Evolutionary conservation across 1,284 basidiomycete genomes (phyloP).

Genomic region (Apiotrichum porosum): DNA sequence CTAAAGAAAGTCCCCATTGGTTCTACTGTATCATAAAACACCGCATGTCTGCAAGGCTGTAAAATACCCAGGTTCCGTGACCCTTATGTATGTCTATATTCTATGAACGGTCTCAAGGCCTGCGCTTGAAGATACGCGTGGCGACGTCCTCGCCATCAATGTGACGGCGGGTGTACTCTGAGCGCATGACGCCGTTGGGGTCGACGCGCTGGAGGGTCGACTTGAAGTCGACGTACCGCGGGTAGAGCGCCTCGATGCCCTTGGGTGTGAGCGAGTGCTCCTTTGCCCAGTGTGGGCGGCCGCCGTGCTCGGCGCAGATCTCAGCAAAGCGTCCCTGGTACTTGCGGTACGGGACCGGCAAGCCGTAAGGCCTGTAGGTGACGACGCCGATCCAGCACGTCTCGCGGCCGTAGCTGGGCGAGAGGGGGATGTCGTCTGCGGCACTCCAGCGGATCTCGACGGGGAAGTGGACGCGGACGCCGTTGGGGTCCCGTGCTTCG

Average conservation of each 20-base stretch:
- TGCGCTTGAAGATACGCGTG: constrained; percentile 38
- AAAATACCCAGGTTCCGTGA: neutral
- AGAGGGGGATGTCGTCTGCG: constrained; percentile 88
- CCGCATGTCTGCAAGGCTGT: neutral
- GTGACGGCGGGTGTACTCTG: constrained; percentile 54
- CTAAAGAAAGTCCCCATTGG: neutral
- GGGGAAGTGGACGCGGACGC: constrained; percentile 83
- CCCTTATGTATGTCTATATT: neutral
- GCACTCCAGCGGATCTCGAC: constrained; percentile 89
- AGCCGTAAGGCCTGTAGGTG: constrained; percentile 80
- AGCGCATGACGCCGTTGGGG: constrained; percentile 68
- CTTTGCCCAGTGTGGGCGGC: constrained; percentile 97
- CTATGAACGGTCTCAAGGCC: constrained; percentile 14
- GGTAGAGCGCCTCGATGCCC: constrained; percentile 66
- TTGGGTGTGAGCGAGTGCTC: constrained; percentile 71
- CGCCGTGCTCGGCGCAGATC: constrained; percentile 67
- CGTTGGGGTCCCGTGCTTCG: constrained; percentile 63
- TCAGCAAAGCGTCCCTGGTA: constrained; percentile 76
- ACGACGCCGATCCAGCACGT: constrained; percentile 96
- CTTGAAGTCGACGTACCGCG: constrained; percentile 76
- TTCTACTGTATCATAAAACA: constrained; percentile 5
- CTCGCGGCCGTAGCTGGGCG: constrained; percentile 71
- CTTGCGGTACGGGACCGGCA: constrained; percentile 76
- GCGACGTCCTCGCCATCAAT: constrained; percentile 49
- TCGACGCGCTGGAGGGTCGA: constrained; percentile 67